These are phyloP conservation scores for Candida dubliniensis DNA, from an alignment of 1,139 yeast genomes.

Conservation along the genomic window DNA sequence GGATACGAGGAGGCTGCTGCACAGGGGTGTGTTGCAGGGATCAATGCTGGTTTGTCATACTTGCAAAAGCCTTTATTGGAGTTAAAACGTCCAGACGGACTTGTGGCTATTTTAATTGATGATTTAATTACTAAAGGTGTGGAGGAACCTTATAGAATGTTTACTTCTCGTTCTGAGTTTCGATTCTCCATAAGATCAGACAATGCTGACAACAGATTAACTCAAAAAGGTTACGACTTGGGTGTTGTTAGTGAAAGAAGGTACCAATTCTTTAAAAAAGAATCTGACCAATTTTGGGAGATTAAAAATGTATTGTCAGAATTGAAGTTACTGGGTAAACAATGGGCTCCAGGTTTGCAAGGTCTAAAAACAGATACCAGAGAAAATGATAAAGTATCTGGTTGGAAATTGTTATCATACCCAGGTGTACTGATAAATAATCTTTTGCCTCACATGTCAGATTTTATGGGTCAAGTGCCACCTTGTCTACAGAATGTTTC, in stretches of 20 bases:
- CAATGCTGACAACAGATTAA: slow-evolving; percentile 86
- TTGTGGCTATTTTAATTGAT: slow-evolving; percentile 88
- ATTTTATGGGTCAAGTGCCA: slow-evolving; percentile 21
- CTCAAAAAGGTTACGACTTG: slow-evolving; percentile 60
- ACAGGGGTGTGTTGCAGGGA: slow-evolving; percentile 94
- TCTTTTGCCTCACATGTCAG: slow-evolving; percentile 32
- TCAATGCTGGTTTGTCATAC: slow-evolving; percentile 73
- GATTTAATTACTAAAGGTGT: slow-evolving; percentile 95
- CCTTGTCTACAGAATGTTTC: slow-evolving; percentile 35
- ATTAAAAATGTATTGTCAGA: slow-evolving; percentile 48
- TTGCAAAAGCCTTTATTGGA: slow-evolving; percentile 47
- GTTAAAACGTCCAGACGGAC: slow-evolving; percentile 78
- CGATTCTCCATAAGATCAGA: slow-evolving; percentile 88
- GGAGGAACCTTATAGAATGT: slow-evolving; percentile 97
- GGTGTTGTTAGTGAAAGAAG: slow-evolving; percentile 72
- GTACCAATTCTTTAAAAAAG: slow-evolving; percentile 49
- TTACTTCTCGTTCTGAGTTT: slow-evolving; percentile 93
- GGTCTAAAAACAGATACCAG: slow-evolving; percentile 48
- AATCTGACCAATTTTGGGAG: slow-evolving; percentile 45
- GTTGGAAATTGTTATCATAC: slow-evolving; percentile 48
- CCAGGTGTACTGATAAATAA: slow-evolving; percentile 32
- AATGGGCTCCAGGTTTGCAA: slow-evolving; percentile 59
- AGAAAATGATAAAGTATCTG: slow-evolving; percentile 34
- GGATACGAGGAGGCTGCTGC: slow-evolving; percentile 99
- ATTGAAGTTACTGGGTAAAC: slow-evolving; percentile 50